A percentile compares a stretch with the other conserved stretches of the same genome.
These are phyloP conservation scores for Austroboletus niveus DNA, from an alignment of 1,284 basidiomycete species.

Conservation along the genomic window DNA sequence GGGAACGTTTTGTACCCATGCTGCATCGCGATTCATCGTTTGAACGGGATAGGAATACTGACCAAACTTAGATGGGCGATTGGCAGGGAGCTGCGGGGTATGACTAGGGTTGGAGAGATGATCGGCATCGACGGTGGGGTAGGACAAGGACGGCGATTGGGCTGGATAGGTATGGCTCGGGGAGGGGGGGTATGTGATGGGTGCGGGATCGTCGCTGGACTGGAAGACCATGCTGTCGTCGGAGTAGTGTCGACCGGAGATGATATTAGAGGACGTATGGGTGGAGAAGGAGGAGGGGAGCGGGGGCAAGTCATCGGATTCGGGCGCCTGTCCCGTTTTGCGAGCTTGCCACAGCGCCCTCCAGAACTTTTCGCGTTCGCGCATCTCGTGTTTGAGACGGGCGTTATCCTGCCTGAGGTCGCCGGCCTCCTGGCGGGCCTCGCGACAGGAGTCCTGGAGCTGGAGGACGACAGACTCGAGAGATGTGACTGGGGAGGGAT, in stretches of 20 bases:
- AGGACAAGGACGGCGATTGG: conserved; percentile 50
- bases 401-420: conserved; percentile 64
- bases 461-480: conserved; percentile 78
- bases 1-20: conserved; percentile 49
- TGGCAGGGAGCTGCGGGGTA: conserved; percentile 35
- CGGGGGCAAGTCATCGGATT: conserved; percentile 57
- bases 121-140: conserved; percentile 39
- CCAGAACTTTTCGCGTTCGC: conserved; percentile 72
- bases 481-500: conserved; percentile 53
- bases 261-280: conserved; percentile 21
- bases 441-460: conserved; percentile 75
- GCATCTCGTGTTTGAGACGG: conserved; percentile 58
- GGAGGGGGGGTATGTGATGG: conserved; percentile 41
- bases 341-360: conserved; percentile 60
- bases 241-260: conserved; percentile 34
- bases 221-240: conserved; percentile 44
- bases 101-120: conserved; percentile 39
- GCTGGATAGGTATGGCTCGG: conserved; percentile 40
- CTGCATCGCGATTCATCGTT: conserved; percentile 47
- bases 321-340: conserved; percentile 51
- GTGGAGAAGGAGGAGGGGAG: conserved; percentile 43
- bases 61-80: conserved; percentile 51
- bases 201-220: conserved; percentile 42
- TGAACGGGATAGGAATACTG: conserved; percentile 54
- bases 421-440: conserved; percentile 54